A percentile compares a stretch with the other conserved stretches of the same genome.
Evolutionary conservation across 768 basidiomycete genomes (phyloP).

Genomic region (Boletus rex-veris): DNA sequence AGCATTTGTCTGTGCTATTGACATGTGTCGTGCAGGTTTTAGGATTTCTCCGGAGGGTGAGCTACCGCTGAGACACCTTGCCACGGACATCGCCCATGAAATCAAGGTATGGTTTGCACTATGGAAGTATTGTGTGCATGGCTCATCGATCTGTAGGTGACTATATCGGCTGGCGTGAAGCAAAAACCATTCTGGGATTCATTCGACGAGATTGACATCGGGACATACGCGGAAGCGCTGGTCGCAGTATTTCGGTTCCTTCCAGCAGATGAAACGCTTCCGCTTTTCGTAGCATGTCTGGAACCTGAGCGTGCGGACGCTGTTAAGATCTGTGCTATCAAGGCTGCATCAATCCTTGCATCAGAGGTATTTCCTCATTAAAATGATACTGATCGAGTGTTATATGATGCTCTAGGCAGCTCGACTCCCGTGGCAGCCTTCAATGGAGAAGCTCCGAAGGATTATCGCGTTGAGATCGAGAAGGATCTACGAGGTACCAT

Average conservation of each 20-base stretch:
- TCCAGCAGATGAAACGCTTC: conserved; percentile 55
- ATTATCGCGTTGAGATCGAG: conserved; percentile 48
- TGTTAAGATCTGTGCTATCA: conserved; percentile 73
- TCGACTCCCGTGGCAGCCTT: conserved; percentile 54
- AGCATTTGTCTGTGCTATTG: conserved; percentile 68
- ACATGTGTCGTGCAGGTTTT: conserved; percentile 70
- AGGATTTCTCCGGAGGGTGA: conserved; percentile 53
- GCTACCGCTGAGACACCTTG: conserved; percentile 58
- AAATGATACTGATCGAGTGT: neutral
- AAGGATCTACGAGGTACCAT: conserved; percentile 53
- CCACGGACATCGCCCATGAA: conserved; percentile 73
- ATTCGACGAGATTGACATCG: conserved; percentile 69
- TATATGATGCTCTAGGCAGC: conserved; percentile 38
- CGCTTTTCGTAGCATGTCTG: conserved; percentile 60
- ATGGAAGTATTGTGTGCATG: conserved; percentile 17
- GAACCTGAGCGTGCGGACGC: conserved; percentile 78
- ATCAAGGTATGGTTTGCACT: conserved; percentile 52
- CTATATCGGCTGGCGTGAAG: conserved; percentile 27
- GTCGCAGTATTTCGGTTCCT: conserved; percentile 71
- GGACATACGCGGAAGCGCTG: conserved; percentile 70
- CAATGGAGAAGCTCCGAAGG: conserved; percentile 46
- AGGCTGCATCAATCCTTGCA: conserved; percentile 64
- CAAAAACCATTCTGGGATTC: conserved; percentile 72
- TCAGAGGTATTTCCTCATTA: conserved; percentile 50
- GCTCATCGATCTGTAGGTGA: conserved; percentile 16